These are phyloP conservation scores for Dothistroma pini DNA, from an alignment of 2,329 filamentous ascomycete species.

Conservation along the genomic window DNA sequence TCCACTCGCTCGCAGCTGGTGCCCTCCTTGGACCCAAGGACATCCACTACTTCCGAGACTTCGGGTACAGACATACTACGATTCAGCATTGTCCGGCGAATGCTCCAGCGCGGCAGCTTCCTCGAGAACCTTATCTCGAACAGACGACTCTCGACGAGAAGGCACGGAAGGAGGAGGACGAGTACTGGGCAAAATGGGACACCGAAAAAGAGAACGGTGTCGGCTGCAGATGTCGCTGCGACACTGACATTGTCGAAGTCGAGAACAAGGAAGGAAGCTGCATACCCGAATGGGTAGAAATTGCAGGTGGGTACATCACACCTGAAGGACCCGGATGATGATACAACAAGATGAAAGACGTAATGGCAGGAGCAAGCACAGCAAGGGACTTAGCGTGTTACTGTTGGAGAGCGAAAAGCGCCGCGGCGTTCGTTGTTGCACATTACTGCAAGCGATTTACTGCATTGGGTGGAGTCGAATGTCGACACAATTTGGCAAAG, in stretches of 20 bases:
- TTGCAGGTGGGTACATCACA: conserved; percentile 79
- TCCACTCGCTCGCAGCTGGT: conserved; percentile 94
- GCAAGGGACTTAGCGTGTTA: neutral
- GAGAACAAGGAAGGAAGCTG: conserved; percentile 97
- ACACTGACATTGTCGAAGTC: conserved; percentile 95
- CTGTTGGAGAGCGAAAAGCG: neutral
- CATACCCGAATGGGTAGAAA: conserved; percentile 92
- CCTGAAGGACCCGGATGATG: conserved; percentile 25
- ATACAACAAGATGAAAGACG: conserved; percentile 1
- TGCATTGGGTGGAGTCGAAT: conserved; percentile 8
- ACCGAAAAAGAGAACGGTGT: conserved; percentile 91
- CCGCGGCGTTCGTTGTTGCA: neutral
- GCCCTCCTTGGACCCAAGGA: conserved; percentile 75
- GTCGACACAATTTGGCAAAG: neutral
- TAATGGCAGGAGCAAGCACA: conserved; percentile 6
- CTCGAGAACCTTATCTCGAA: conserved; percentile 68
- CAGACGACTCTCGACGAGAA: conserved; percentile 55
- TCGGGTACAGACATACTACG: conserved; percentile 96
- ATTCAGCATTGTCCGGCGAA: conserved; percentile 99
- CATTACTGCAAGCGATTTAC: neutral
- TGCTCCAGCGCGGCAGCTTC: conserved; percentile 80
- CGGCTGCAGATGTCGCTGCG: conserved; percentile 92
- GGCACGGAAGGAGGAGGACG: conserved; percentile 84
- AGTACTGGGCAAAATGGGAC: conserved; percentile 91
- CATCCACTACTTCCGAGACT: conserved; percentile 98